Percentiles rank a stretch among this genome's conserved stretches.
Evolutionary conservation across 768 basidiomycete species (phyloP).

Genomic region (Kwoniella dendrophila): DNA sequence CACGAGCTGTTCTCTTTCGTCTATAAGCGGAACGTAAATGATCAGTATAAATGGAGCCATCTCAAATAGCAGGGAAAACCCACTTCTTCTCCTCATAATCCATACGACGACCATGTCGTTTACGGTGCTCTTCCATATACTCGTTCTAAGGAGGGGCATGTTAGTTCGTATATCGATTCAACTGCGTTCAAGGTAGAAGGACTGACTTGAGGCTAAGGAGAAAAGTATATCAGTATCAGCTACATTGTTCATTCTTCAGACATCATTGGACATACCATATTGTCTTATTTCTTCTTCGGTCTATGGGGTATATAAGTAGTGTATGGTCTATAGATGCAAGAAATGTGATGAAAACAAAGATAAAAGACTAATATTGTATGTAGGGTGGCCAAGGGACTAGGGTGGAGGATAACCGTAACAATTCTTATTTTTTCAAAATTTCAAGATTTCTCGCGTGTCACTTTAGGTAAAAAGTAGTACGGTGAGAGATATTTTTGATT

Average conservation of each 20-base stretch:
- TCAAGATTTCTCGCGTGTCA: constrained; percentile 8
- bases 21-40: constrained; percentile 28
- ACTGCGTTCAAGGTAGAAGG: neutral
- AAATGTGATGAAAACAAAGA: neutral
- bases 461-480: neutral
- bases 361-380: neutral
- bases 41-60: constrained; percentile 1
- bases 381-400: constrained; percentile 7
- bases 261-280: constrained; percentile 30
- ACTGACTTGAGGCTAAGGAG: constrained; percentile 41
- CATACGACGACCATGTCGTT: constrained; percentile 90
- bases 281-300: constrained; percentile 14
- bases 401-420: neutral
- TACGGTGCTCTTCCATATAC: constrained; percentile 98
- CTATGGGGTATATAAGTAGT: neutral
- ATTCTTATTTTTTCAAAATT: constrained; percentile 9
- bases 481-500: neutral
- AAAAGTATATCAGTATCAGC: constrained; percentile 15
- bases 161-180: constrained; percentile 9
- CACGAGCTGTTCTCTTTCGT: constrained; percentile 59
- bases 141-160: constrained; percentile 70
- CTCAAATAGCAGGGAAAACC: constrained; percentile 50
- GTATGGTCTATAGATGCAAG: neutral
- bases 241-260: neutral
- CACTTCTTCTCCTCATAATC: constrained; percentile 95